Evolutionary conservation across 352 stramenopile species (phyloP), one percentile per base, ranked within the genome.

Genomic region (Peronosclerospora sorghi): DNA sequence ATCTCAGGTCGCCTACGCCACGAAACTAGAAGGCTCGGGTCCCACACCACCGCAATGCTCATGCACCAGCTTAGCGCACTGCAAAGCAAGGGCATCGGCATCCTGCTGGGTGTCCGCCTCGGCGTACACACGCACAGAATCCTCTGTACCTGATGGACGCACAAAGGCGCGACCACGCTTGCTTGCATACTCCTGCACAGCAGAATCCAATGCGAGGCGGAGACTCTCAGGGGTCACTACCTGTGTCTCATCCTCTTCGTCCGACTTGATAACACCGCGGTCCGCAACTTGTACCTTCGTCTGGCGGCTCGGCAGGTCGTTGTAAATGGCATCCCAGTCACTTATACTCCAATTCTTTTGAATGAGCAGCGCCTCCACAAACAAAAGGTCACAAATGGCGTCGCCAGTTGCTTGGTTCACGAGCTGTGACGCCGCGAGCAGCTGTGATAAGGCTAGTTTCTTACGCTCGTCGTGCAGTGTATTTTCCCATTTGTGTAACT

Each of bases 391-490:
- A 51, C 85, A 97, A 48, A 99, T 73, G 12, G 96, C 96, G 69
- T 99, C 96, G 36, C 96, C 96, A 12, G 98, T 97, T 8, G 90
- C 86, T 60, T 98, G 96, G 75, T 98, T 98, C 49, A 98, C 84
- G 26, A 98, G 68, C 52, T 87, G 69, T 35, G 90, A 83, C 14
- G 95, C 73, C 3, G 86, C 68, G 9, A 91, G 61, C 23, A 97
- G 54, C 39, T 94, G 79, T 30, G 73, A 65, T 5, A 95, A 53
- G 27, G 86, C 86, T 13, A 68, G 46, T 63, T 92, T 88, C 58
- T 89, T 89, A 48, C 69, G 65, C 45, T 83, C 67, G 42, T 87
- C 80, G 44, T 82, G 68, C 28, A 85, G 44, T 46, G 62, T 60
- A 55, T 68, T 83, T 50, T 88, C 76, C 60, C 67, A 75, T 53